phyloP scores from a whole-genome alignment of 164 flowering plant species.

The Aristolochia californica region DNA sequence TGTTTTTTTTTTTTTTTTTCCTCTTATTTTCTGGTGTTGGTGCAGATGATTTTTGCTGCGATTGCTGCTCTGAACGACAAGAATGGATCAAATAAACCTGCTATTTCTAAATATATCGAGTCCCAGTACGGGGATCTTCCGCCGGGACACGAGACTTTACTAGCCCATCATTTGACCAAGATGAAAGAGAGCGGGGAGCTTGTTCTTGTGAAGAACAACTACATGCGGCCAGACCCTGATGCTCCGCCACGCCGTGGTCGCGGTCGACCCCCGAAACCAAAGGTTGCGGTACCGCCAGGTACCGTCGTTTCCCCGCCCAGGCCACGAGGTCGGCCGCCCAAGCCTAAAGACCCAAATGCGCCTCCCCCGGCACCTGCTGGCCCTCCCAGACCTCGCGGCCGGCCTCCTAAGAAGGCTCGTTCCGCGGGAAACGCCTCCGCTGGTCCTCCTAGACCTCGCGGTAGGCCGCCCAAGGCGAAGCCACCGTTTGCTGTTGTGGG shows the following conservation, averaged over 20 bases:
- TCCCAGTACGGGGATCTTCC: constrained; percentile 47
- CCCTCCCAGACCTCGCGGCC: constrained; percentile 40
- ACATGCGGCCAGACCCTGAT: constrained; percentile 54
- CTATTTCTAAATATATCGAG: constrained; percentile 63
- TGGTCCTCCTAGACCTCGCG: constrained; percentile 29
- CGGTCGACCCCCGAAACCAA: constrained; percentile 85
- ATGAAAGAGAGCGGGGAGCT: constrained; percentile 65
- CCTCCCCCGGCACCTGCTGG: constrained; percentile 10
- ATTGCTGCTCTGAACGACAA: constrained; percentile 49
- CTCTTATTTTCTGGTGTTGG: neutral
- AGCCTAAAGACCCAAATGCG: constrained; percentile 32
- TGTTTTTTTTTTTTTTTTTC: neutral
- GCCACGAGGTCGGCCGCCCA: constrained; percentile 61
- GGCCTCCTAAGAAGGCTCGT: constrained; percentile 48
- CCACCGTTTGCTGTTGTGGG: constrained; percentile 28
- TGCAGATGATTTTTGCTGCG: constrained; percentile 68
- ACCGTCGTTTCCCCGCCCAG: constrained; percentile 27
- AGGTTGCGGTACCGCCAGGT: constrained; percentile 25
- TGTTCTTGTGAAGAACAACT: constrained; percentile 52
- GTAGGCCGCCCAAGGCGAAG: constrained; percentile 65
- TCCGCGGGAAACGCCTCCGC: neutral
- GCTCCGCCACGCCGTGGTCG: constrained; percentile 79
- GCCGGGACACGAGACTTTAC: constrained; percentile 42
- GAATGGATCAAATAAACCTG: constrained; percentile 55
- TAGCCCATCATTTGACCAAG: constrained; percentile 47